Base-by-base conservation (phyloP, 306 rosid species). In the Hylodesmum podocarpum region DNA sequence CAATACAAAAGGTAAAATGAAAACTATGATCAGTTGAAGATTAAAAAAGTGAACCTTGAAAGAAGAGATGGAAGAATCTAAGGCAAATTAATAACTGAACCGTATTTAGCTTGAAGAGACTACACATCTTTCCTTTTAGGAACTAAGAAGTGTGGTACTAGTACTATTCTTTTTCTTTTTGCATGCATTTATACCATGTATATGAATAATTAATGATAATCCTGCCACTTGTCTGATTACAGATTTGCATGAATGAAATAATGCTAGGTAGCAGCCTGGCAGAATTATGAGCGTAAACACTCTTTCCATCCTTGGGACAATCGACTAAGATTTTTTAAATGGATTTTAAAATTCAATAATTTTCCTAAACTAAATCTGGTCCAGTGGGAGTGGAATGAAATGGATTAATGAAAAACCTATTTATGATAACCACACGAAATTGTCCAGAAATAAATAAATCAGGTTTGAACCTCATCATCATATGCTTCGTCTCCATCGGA, bases 381-480 rank as follows among this genome's bases (percentile, higher is more conserved):
- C 43, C 37, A 15, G 10, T 61, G 78, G 51, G 55, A 15, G 10
- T 61, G 78, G 51, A 64, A 75, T 70, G 67, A 78, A 72, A 72
- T 73, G 68, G 58, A 47, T 44, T 50, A 53, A 43, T 19, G 18
- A 83, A 55, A 64, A 70, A 64, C 74, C 11, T 10, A 22, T 63
- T 57, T 33, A 43, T 27, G 25, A 72, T 28, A 80, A 49, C 44
- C 44, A 27, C 70, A 49, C 63, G 65, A 70, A 77, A 71, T 66
- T 74, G 25, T 41, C 62, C 36, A 66, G 61, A 64, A 67, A 73
- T 82, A 69, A 80, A 65, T 51, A 73, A 61, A 19, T 81, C 69
- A 44, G 39, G 46, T 9, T 79, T 72, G 28, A 72, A 72, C 99
- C 99, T 90, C 84, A 44, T 88, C 80, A 82, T 87, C 44, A 29